Conservation (phyloP, 192 early-diverging fungal genomes). For the Funneliformis geosporum region DNA sequence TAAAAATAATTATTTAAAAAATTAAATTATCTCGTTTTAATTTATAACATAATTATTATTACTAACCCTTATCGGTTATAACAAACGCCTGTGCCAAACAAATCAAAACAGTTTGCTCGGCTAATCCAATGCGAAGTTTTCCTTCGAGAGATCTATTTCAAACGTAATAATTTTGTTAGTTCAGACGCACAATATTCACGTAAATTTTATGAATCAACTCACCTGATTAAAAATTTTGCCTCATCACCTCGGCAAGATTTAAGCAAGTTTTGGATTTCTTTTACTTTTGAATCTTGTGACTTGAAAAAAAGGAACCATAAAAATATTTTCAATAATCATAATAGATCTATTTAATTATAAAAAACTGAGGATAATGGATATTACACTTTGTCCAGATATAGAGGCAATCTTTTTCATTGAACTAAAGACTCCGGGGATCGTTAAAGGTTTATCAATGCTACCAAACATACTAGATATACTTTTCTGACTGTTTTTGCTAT, state of each 20-base stretch:
- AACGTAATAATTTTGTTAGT: neutral
- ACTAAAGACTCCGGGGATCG: conserved; percentile 78
- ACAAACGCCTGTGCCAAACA: conserved; percentile 87
- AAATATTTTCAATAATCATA: neutral
- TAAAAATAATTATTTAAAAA: conserved; percentile 1
- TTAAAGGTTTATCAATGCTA: conserved; percentile 61
- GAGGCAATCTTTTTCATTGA: conserved; percentile 85
- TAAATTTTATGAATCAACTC: neutral
- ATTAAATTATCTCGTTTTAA: neutral
- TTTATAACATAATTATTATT: neutral
- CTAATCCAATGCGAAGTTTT: conserved; percentile 94
- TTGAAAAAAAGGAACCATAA: conserved; percentile 34
- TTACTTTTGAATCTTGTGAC: conserved; percentile 77
- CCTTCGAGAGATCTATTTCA: conserved; percentile 78
- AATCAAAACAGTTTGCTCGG: conserved; percentile 88
- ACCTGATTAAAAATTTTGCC: conserved; percentile 86
- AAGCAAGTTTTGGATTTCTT: conserved; percentile 75
- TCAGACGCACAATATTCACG: neutral
- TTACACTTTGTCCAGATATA: conserved; percentile 72
- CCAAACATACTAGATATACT: neutral
- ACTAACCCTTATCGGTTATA: conserved; percentile 53
- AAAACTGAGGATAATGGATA: conserved; percentile 1
- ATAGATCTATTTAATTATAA: neutral
- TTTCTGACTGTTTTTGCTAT: conserved; percentile 75
- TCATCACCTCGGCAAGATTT: conserved; percentile 76